Evolutionary conservation across 257 asterid species (phyloP), one percentile per base, ranked within the genome.

Genomic region (Ligustrum vulgare): DNA sequence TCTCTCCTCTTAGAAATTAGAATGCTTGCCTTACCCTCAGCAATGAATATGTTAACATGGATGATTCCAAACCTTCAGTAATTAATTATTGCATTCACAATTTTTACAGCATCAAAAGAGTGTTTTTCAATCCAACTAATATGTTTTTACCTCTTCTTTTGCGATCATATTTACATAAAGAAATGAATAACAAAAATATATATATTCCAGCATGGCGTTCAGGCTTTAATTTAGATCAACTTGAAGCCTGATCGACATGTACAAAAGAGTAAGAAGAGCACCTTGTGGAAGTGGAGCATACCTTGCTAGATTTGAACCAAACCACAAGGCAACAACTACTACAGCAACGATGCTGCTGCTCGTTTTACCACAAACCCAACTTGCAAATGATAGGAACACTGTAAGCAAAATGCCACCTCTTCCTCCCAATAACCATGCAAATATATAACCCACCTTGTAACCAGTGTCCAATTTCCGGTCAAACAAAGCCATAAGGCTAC

Each of bases 291-390:
- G 72, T 32, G 94, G 96, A 77, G 88, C 89, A 79, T 77, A 72
- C 77, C 90, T 82, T 51, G 96, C 94, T 49, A 93, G 86, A 81
- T 76, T 90, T 63, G 97, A 86, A 68, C 93, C 90, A 71, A 90
- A 79, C 96, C 98, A 93, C 93, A 90, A 72, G 72, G 97, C 95
- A 36, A 86, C 82, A 45, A 90, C 85, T 33, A 83, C 89, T 20
- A 93, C 18, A 45, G 87, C 92, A 80, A 93, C 94, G 39, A 83
- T n/a, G 70, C 92, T 72, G 76, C 98, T 93, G 74, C 96, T 91
- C 12, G 87, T 86, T 84, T 93, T 93, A 22, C 98, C 97, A 81
- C 94, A 93, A 56, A 87, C 82, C 97, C 97, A 89, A 82, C 91
- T 91, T 73, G 96, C 89, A 72, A 93, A 89, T 0, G 91, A 80